Evolutionary conservation across 306 rosid genomes (phyloP).

Genomic region (Lathyrus sativus): DNA sequence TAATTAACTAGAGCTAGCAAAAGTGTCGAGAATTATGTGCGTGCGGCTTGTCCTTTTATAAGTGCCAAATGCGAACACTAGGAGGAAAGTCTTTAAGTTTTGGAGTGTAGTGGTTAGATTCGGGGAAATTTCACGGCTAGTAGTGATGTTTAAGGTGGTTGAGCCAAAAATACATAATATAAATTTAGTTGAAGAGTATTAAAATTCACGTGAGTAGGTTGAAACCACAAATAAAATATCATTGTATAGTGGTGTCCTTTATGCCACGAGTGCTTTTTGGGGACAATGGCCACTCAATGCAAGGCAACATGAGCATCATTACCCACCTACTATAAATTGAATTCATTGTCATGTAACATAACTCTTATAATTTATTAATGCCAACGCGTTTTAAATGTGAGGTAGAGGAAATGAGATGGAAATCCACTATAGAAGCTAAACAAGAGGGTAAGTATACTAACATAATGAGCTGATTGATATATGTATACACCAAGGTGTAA

Average conservation of each 20-base stretch:
- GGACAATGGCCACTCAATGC: neutral
- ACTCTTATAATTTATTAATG: neutral
- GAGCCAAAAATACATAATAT: neutral
- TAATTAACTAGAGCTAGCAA: neutral
- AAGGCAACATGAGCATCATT: neutral
- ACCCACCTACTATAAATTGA: constrained; percentile 20
- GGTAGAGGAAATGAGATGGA: neutral
- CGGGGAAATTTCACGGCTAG: neutral
- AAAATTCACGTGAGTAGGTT: neutral
- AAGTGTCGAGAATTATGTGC: constrained; percentile 7
- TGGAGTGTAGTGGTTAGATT: neutral
- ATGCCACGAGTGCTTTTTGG: constrained; percentile 12
- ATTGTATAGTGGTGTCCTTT: neutral
- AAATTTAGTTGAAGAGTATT: neutral
- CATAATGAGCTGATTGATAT: too few relatives aligned
- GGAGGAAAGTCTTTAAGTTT: constrained; percentile 13
- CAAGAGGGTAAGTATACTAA: neutral
- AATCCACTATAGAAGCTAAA: neutral
- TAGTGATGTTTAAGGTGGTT: constrained; percentile 4
- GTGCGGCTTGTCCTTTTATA: constrained; percentile 33
- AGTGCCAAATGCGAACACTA: neutral
- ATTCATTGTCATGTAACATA: neutral
- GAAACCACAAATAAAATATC: constrained; percentile 5
- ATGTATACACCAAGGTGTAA: too few relatives aligned
- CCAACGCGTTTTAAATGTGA: constrained; percentile 23